Evolutionary conservation across 2,329 filamentous ascomycete species (phyloP), one percentile per base, ranked within the genome.

Genomic region (Fusarium zealandicum): DNA sequence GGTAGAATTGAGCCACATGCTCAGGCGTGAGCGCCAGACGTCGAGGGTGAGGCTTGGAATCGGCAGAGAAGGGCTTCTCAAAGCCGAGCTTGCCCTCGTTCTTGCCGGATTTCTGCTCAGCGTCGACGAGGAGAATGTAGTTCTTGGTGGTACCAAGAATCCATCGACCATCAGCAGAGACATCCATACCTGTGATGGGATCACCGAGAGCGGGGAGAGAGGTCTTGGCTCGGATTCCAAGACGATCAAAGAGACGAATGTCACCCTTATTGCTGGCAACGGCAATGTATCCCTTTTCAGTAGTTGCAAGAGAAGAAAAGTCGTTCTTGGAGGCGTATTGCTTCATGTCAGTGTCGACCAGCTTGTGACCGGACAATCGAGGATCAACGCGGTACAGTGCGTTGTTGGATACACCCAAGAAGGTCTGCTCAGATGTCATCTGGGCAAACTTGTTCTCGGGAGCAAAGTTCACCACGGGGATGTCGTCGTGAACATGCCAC

Each of bases 31-130:
- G 82, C 11, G 89, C 92, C 10, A 99, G 85, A 64, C 95, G 92
- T 48, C 92, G 89, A 30, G 95, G 95, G 68, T 96, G 92, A 2
- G 95, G 95, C 75, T 99, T 99, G 16, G 88, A 84, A 71, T 97
- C 93, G 63, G 96, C 96, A 3, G 90, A 87, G 69, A 99, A 99
- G 0, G 91, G 81, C 72, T 90, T 93, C 75, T 99, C 93, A 70
- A 99, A 99, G 2, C 95, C 95, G n/a, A 99, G 87, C 75, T 96
- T 96, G 70, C 95, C 95, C 70, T 95, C 92, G 63, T 98, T 96
- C 81, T 97, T 98, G 72, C 95, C 95, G 1, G 88, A 84, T 70
- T 95, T 92, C 70, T 99, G 95, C 65, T 93, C 76, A 1, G 92
- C 86, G 70, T 99, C 95, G 59, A 99, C 92, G 57, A 99, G 88